A percentile compares a stretch with the other conserved stretches of the same genome.
phyloP scores from a whole-genome alignment of 169 alveolate species.

The Plasmodium vivax region DNA sequence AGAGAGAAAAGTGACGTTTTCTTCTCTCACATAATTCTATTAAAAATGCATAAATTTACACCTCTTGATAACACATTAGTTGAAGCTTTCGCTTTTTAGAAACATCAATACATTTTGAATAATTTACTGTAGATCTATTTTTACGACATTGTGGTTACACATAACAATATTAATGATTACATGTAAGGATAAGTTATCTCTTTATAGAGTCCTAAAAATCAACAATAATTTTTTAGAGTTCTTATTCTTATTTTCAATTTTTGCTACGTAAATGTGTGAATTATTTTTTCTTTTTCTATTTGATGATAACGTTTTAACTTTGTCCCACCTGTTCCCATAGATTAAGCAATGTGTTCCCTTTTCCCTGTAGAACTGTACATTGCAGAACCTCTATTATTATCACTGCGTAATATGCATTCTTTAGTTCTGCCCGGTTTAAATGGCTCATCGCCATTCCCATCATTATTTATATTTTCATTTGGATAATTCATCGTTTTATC shows the following conservation, averaged over 20 bases:
- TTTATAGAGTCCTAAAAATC: neutral
- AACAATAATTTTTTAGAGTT: neutral
- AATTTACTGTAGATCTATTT: neutral
- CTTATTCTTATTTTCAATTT: neutral
- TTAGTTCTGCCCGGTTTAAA: neutral
- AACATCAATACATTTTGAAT: neutral
- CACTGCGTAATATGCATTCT: slow-evolving; percentile 3
- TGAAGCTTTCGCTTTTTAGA: neutral
- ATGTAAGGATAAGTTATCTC: neutral
- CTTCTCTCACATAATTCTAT: neutral
- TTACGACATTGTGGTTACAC: neutral
- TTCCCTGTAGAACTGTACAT: neutral
- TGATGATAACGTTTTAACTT: neutral
- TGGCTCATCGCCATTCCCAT: neutral
- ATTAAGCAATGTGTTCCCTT: neutral
- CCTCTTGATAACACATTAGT: neutral
- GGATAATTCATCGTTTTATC: slow-evolving; percentile 1
- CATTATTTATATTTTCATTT: slow-evolving; percentile 6
- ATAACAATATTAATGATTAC: slow-evolving; percentile 2
- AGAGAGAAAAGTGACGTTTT: neutral
- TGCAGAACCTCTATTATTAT: neutral
- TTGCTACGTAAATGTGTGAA: neutral
- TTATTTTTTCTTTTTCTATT: neutral
- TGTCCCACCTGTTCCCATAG: neutral
- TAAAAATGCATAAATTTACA: neutral